Percentiles rank a stretch among this genome's conserved stretches.
phyloP scores from a whole-genome alignment of 495 filamentous ascomycete genomes.

The Coniosporium apollinis region DNA sequence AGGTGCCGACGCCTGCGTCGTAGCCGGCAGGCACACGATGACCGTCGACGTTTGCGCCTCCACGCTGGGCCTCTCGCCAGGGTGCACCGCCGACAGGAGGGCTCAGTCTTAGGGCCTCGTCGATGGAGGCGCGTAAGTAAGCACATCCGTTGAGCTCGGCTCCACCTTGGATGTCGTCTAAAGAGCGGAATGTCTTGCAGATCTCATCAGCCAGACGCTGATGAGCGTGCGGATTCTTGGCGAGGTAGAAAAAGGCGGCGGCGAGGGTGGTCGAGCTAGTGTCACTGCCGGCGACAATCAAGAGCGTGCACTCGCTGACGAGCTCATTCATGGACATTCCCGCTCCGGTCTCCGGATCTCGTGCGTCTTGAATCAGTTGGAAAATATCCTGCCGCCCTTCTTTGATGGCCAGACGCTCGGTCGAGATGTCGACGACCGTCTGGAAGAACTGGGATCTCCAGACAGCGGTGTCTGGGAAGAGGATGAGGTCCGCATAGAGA shows the following conservation, averaged over 20 bases:
- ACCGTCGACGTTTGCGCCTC: constrained; percentile 12
- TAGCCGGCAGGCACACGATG: constrained; percentile 12
- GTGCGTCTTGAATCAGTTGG: constrained; percentile 19
- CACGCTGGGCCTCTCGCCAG: constrained; percentile 10
- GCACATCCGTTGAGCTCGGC: constrained; percentile 16
- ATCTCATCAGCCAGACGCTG: constrained; percentile 16
- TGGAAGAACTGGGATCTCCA: too few relatives aligned
- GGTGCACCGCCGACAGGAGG: constrained; percentile 10
- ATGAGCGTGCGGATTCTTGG: constrained; percentile 13
- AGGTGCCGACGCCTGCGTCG: constrained; percentile 14
- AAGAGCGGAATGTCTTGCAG: constrained; percentile 13
- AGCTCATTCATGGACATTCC: constrained; percentile 21
- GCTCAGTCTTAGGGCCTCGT: constrained; percentile 20
- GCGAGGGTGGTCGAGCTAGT: constrained; percentile 17
- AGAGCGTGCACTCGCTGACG: constrained; percentile 20
- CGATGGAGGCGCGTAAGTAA: constrained; percentile 19
- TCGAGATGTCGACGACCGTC: too few relatives aligned
- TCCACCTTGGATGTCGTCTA: constrained; percentile 17
- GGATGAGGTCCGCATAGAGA: too few relatives aligned
- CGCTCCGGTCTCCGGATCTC: constrained; percentile 22
- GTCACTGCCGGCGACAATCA: constrained; percentile 23
- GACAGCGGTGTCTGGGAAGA: too few relatives aligned
- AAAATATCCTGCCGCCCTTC: constrained; percentile 23
- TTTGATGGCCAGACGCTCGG: constrained; percentile 13
- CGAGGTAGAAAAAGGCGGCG: constrained; percentile 23